phyloP scores from a whole-genome alignment of 495 filamentous ascomycete species.

The Monascus purpureus region DNA sequence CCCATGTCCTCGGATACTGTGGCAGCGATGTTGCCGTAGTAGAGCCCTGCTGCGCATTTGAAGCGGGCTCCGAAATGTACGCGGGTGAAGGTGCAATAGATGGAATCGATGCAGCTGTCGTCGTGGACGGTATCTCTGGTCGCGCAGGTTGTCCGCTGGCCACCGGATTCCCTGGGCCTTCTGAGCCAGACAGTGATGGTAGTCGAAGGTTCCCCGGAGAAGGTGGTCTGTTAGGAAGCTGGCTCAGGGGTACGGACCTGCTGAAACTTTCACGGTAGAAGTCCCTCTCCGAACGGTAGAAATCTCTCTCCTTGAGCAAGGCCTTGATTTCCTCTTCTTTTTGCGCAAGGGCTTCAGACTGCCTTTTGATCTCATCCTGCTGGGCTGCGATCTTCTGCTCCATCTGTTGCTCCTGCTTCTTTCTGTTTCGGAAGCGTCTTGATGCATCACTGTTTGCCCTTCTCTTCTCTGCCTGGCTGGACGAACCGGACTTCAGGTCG shows the following conservation, averaged over 20 bases:
- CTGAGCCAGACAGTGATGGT: background rate
- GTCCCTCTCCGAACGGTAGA: conserved; percentile 46
- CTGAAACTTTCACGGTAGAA: conserved; percentile 50
- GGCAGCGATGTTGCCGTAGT: conserved; percentile 1
- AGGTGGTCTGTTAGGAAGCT: conserved; percentile 26
- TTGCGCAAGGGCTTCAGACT: conserved; percentile 36
- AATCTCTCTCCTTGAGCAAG: conserved; percentile 37
- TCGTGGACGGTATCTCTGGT: background rate
- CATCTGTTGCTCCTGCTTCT: conserved; percentile 74
- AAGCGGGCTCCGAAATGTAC: background rate
- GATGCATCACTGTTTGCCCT: conserved; percentile 91
- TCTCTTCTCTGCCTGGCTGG: conserved; percentile 77
- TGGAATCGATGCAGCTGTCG: background rate
- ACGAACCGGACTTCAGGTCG: conserved; percentile 69
- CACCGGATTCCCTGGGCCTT: background rate
- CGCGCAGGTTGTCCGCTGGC: background rate
- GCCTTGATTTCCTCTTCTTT: conserved; percentile 46
- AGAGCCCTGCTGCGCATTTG: background rate
- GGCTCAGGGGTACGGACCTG: conserved; percentile 32
- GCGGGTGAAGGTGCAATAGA: background rate
- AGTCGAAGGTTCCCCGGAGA: conserved; percentile 17
- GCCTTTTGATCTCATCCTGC: conserved; percentile 44
- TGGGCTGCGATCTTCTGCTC: conserved; percentile 42
- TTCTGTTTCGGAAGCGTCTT: conserved; percentile 75
- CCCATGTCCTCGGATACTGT: conserved; percentile 6